phyloP scores from a whole-genome alignment of 306 rosid species.

The Lathyrus aphaca region DNA sequence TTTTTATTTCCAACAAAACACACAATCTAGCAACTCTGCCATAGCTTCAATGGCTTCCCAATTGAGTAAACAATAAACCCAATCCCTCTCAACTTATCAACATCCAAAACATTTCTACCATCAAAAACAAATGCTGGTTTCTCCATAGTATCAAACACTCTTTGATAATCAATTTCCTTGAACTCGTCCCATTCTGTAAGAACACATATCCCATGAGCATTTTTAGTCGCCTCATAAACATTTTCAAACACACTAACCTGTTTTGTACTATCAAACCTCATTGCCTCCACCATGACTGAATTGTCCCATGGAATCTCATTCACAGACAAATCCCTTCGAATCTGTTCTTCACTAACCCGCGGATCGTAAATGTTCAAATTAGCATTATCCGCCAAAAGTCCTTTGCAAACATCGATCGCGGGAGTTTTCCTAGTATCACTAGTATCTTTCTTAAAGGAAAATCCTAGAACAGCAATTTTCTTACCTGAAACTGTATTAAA shows the following conservation, averaged over 20 bases:
- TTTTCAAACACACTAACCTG: constrained; percentile 58
- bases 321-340: constrained; percentile 61
- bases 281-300: constrained; percentile 57
- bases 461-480: constrained; percentile 76
- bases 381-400: constrained; percentile 72
- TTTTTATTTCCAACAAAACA: constrained; percentile 13
- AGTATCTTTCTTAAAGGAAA: constrained; percentile 84
- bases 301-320: constrained; percentile 64
- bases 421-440: constrained; percentile 87
- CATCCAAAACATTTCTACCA: constrained; percentile 73
- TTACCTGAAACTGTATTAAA: constrained; percentile 82
- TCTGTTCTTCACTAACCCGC: constrained; percentile 62
- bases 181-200: constrained; percentile 91
- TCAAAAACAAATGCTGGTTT: constrained; percentile 87
- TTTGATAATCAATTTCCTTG: constrained; percentile 69
- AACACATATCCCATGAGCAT: constrained; percentile 84
- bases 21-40: constrained; percentile 44
- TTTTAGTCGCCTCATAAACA: constrained; percentile 67
- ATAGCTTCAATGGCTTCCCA: constrained; percentile 73
- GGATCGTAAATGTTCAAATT: constrained; percentile 73
- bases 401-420: constrained; percentile 83
- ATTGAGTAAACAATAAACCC: constrained; percentile 80
- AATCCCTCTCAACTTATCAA: constrained; percentile 62
- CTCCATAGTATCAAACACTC: constrained; percentile 63
- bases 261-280: constrained; percentile 45